Evolutionary conservation across 805 yeast species (phyloP).

Genomic region (Torulaspora delbrueckii): DNA sequence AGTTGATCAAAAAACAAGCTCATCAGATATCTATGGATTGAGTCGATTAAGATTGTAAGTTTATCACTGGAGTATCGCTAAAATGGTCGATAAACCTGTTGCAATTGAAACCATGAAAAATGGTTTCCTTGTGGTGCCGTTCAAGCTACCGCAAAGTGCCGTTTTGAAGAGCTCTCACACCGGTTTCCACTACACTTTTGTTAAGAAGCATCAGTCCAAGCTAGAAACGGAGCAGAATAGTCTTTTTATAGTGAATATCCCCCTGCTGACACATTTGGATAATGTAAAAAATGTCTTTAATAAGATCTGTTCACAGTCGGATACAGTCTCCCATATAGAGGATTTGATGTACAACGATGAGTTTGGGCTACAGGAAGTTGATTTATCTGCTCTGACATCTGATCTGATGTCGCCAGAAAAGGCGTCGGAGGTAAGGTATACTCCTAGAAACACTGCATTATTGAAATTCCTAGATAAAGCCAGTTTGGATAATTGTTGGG

Average conservation of each 20-base stretch:
- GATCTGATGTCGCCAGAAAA: constrained; percentile 42
- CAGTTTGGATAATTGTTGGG: constrained; percentile 47
- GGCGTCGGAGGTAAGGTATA: constrained; percentile 36
- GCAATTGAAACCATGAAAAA: constrained; percentile 29
- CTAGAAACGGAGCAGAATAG: constrained; percentile 45
- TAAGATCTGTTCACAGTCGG: constrained; percentile 41
- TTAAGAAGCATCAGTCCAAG: constrained; percentile 57
- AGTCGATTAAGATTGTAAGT: neutral
- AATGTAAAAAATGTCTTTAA: constrained; percentile 54
- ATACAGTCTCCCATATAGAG: constrained; percentile 60
- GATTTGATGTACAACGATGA: constrained; percentile 41
- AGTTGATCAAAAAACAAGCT: neutral
- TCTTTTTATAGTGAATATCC: constrained; percentile 73
- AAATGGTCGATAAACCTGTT: constrained; percentile 3
- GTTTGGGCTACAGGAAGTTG: constrained; percentile 43
- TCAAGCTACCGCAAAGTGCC: constrained; percentile 24
- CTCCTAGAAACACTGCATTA: constrained; percentile 72
- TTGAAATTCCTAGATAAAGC: constrained; percentile 70
- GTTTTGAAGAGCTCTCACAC: constrained; percentile 11
- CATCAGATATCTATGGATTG: neutral
- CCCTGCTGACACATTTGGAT: constrained; percentile 52
- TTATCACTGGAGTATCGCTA: neutral
- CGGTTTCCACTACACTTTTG: constrained; percentile 51
- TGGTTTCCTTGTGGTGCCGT: constrained; percentile 36
- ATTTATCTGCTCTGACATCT: constrained; percentile 55